These are phyloP conservation scores for Diutina pseudorugosa DNA, from an alignment of 1,139 yeast genomes.

Conservation along the genomic window DNA sequence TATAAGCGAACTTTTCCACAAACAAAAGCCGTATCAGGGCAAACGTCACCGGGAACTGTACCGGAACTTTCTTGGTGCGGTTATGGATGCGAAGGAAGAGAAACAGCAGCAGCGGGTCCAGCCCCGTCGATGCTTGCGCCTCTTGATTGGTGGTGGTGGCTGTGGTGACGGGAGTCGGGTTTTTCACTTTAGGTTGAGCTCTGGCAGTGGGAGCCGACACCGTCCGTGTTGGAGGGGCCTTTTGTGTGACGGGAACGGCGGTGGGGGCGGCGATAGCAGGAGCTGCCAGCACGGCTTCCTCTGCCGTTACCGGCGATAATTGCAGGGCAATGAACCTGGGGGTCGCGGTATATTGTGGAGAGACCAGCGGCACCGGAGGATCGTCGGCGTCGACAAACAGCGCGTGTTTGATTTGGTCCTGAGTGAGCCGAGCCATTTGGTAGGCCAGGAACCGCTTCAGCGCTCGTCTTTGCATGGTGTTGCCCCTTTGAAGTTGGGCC, in stretches of 20 bases:
- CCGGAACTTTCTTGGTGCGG: constrained; percentile 47
- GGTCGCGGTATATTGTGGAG: neutral
- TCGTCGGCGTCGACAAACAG: neutral
- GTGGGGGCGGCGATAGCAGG: neutral
- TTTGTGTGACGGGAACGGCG: neutral
- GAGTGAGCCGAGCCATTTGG: constrained; percentile 69
- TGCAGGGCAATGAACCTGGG: neutral
- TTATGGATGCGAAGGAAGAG: neutral
- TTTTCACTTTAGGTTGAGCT: neutral
- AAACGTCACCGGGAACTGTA: constrained; percentile 41
- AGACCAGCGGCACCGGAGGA: neutral
- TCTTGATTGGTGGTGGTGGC: neutral
- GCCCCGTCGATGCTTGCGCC: neutral
- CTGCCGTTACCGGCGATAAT: neutral
- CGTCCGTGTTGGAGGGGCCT: neutral
- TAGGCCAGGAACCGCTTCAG: constrained; percentile 88
- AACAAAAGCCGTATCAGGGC: constrained; percentile 62
- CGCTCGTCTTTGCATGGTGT: constrained; percentile 79
- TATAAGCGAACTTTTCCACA: constrained; percentile 77
- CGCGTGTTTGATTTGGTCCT: constrained; percentile 1
- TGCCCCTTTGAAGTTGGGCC: constrained; percentile 66
- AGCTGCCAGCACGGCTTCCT: neutral
- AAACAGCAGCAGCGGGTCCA: neutral
- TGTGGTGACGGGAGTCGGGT: neutral
- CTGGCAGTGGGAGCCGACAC: neutral